These are phyloP conservation scores for Petasospora fabianii DNA, from an alignment of 1,139 yeast species.

Conservation along the genomic window DNA sequence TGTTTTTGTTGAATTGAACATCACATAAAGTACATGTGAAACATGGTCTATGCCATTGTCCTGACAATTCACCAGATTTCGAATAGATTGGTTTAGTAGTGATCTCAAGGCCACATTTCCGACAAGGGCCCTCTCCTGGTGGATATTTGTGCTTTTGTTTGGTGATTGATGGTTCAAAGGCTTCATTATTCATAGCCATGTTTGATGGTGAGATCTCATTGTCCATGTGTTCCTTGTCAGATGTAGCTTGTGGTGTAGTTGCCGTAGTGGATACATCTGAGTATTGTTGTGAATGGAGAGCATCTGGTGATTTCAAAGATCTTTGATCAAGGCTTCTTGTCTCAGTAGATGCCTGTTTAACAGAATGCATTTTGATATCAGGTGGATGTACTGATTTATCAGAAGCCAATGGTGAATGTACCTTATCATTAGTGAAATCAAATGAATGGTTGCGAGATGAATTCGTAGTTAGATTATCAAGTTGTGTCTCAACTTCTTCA, in stretches of 20 bases:
- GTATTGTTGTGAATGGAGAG: too few relatives aligned
- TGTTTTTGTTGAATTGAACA: conserved; percentile 50
- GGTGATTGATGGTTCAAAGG: too few relatives aligned
- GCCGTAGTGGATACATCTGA: too few relatives aligned
- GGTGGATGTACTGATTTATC: neutral
- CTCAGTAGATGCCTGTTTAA: conserved; percentile 8
- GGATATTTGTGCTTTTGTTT: conserved; percentile 31
- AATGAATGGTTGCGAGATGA: conserved; percentile 9
- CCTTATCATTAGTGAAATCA: conserved; percentile 9
- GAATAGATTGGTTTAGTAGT: conserved; percentile 65
- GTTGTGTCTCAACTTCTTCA: conserved; percentile 19
- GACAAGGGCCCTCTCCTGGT: conserved; percentile 74
- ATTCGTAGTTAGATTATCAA: conserved; percentile 15
- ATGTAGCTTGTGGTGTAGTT: neutral
- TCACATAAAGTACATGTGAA: conserved; percentile 70
- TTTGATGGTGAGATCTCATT: too few relatives aligned
- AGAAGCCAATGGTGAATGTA: neutral
- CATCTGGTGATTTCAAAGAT: neutral
- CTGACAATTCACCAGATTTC: conserved; percentile 69
- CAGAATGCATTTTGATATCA: conserved; percentile 6
- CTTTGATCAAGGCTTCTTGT: conserved; percentile 1
- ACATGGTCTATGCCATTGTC: conserved; percentile 93
- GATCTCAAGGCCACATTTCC: conserved; percentile 52
- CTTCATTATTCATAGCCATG: too few relatives aligned
- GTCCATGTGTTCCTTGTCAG: neutral